Conservation (phyloP, 164 flowering plant genomes). For the Protea cynaroides region DNA sequence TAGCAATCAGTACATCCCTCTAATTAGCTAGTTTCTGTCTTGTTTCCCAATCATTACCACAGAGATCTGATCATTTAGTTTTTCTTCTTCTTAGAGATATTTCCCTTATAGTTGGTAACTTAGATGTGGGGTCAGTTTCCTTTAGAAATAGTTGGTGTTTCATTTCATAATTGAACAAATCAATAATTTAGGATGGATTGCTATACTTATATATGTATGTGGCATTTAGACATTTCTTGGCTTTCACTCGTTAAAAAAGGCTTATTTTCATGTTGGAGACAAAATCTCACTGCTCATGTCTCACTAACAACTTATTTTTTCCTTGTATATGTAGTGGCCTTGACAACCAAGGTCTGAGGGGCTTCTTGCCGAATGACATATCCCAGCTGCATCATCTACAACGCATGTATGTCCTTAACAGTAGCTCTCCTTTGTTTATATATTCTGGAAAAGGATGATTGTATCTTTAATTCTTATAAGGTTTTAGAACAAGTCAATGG, state of each 20-base stretch:
- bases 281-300: neutral
- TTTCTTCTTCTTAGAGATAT: no score
- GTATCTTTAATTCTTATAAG: neutral
- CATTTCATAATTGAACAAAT: no score
- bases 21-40: no score
- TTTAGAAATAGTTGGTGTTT: no score
- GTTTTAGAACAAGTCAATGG: neutral
- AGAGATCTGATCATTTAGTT: no score
- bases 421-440: neutral
- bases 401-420: conserved; percentile 56
- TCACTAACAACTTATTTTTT: neutral
- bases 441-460: conserved; percentile 2
- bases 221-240: no score
- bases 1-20: no score
- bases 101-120: no score
- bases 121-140: no score
- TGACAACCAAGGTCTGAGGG: conserved; percentile 89
- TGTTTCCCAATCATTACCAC: no score
- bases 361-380: conserved; percentile 73
- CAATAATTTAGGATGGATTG: no score
- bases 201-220: no score
- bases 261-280: neutral
- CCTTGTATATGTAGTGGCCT: conserved; percentile 59
- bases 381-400: conserved; percentile 67
- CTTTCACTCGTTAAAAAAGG: neutral